These are phyloP conservation scores for Saururus chinensis DNA, from an alignment of 164 flowering plant genomes.

Conservation along the genomic window DNA sequence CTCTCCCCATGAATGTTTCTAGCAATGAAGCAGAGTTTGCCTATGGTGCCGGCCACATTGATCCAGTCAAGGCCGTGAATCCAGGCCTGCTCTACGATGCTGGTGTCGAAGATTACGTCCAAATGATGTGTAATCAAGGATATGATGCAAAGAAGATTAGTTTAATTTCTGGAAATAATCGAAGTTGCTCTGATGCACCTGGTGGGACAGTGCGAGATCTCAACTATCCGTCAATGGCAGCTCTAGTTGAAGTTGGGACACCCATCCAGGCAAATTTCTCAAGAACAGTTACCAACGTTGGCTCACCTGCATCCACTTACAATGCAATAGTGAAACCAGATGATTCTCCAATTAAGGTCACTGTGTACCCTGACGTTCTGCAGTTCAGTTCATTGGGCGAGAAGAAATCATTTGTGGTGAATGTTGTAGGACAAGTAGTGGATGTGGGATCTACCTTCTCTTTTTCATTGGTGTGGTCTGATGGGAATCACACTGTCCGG, in stretches of 20 bases:
- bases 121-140: constrained; percentile 23
- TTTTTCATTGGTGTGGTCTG: constrained; percentile 44
- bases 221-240: constrained; percentile 39
- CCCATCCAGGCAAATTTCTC: constrained; percentile 8
- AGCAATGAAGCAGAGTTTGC: constrained; percentile 20
- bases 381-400: constrained; percentile 23
- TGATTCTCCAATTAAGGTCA: constrained; percentile 3
- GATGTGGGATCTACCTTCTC: constrained; percentile 8
- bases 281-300: constrained; percentile 44
- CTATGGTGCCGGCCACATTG: constrained; percentile 42
- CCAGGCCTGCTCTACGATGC: constrained; percentile 43
- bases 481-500: constrained; percentile 33
- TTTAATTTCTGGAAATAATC: constrained; percentile 21
- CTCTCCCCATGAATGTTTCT: background rate
- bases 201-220: constrained; percentile 8
- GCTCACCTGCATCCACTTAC: constrained; percentile 22
- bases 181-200: constrained; percentile 9
- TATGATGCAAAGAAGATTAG: constrained; percentile 7
- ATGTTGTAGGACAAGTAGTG: constrained; percentile 21
- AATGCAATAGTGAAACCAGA: constrained; percentile 6
- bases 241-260: background rate
- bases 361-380: constrained; percentile 21
- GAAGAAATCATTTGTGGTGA: constrained; percentile 27
- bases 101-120: constrained; percentile 16
- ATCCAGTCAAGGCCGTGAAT: constrained; percentile 30